Evolutionary conservation across 805 yeast genomes (phyloP), one percentile per base, ranked within the genome.

Genomic region (Sugiyamaella chiloensis): DNA sequence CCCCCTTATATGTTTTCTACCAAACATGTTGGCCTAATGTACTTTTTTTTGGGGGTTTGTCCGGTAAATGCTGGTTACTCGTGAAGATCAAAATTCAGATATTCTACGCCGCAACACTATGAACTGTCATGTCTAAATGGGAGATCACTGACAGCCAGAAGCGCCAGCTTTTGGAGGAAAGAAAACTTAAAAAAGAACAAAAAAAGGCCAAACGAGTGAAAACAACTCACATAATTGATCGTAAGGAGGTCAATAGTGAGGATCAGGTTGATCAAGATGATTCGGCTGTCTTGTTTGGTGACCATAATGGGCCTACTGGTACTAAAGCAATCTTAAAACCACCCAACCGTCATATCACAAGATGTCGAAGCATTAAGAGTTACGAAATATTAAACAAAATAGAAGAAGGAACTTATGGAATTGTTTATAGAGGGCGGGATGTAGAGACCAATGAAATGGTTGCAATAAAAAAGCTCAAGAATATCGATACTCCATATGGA

Each of bases 401-500:
- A 67, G 46, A 60, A 23, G 64, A 65, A 48, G 69, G 69, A 14
- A 52, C 65, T 2, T 78, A 75, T 59, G 82, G 82, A 5, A 76
- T 79, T 19, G 87, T 81, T 12, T 76, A 73, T 49, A 76, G 80
- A 55, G 87, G 84, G 2, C 63, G 66, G 34, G 72, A 75, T 42
- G 58, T 60, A 12, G 58, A 60, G 21, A 66, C 77, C 1, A 72
- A 73, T 3, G 64, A 71, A 35, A 52, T 78, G 9, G 85, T 80
- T 30, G 87, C 86, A 1, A 60, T 81, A 35, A 83, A 81, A 60
- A 80, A 78, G 63, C 65, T 81, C 42, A 71, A 80, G 34, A 30
- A 9, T 21, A 23, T 2, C 23, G 77, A 76, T 14, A 77, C 76
- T 5, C 29, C 27, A 52, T 80, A 78, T 47, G 87, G 86, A 14